Percentiles rank a stretch among this genome's conserved stretches.
phyloP scores from a whole-genome alignment of 2,329 filamentous ascomycete species.

The Venturia asperata region DNA sequence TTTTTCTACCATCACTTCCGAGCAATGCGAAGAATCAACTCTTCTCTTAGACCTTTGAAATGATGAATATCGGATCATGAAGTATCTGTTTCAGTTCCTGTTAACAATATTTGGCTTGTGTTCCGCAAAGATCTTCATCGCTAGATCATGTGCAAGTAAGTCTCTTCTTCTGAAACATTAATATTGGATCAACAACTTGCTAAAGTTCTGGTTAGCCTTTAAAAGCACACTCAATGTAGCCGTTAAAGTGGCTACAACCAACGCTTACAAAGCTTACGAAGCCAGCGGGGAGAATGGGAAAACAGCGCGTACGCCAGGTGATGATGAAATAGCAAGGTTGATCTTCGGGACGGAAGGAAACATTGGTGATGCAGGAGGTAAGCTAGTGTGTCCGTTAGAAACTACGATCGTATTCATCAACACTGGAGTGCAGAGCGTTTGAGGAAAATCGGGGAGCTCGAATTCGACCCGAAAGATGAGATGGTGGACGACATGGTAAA shows the following conservation, averaged over 20 bases:
- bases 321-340: background rate
- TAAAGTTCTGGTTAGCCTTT: background rate
- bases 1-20: background rate
- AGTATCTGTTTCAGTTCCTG: background rate
- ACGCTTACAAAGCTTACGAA: background rate
- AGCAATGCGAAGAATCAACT: background rate
- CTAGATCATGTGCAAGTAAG: background rate
- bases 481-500: no score
- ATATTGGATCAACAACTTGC: background rate
- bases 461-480: no score
- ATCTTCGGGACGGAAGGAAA: background rate
- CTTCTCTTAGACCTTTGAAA: background rate
- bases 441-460: no score
- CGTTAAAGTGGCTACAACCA: background rate
- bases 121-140: background rate
- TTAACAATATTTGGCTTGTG: background rate
- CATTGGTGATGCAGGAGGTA: background rate
- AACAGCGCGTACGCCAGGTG: background rate
- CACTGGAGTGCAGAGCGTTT: no score
- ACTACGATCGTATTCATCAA: no score
- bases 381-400: no score
- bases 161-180: background rate
- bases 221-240: background rate
- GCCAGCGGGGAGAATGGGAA: background rate
- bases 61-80: background rate